Evolutionary conservation across 2,329 filamentous ascomycete genomes (phyloP).

Genomic region (Tolypocladium inflatum): DNA sequence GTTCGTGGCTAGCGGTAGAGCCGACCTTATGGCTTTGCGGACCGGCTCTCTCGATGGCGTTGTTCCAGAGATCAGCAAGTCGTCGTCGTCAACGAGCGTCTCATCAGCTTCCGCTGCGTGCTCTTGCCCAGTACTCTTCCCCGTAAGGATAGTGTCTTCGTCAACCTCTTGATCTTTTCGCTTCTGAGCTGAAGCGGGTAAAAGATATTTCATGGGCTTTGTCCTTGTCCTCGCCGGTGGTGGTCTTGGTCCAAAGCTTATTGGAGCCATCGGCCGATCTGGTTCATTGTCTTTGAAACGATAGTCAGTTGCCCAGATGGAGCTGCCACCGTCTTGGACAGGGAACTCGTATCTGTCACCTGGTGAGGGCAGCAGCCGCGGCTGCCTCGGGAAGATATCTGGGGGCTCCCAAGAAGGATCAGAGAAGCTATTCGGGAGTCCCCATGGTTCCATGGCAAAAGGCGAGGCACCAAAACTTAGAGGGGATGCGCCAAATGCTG

Average conservation of each 20-base stretch:
- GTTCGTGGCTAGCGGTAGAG: no score
- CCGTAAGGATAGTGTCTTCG: slow-evolving; percentile 13
- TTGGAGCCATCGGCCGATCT: not conserved
- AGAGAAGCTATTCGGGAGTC: slow-evolving; percentile 1
- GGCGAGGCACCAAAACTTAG: slow-evolving; percentile 9
- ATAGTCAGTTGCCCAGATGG: slow-evolving; percentile 21
- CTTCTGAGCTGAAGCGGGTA: not conserved
- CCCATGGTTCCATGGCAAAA: slow-evolving; percentile 6
- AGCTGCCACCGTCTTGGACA: slow-evolving; percentile 16
- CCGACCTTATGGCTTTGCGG: not conserved
- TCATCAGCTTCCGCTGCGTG: not conserved
- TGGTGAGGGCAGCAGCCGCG: slow-evolving; percentile 5
- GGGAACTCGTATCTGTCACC: slow-evolving; percentile 22
- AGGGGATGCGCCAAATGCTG: slow-evolving; percentile 10
- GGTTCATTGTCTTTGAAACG: slow-evolving; percentile 10
- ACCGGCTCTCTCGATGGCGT: not conserved
- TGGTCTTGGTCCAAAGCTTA: not conserved
- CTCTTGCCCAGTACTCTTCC: not conserved
- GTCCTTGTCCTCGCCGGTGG: slow-evolving; percentile 3
- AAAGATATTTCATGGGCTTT: slow-evolving; percentile 1
- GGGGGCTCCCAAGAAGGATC: slow-evolving; percentile 3
- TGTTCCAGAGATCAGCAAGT: slow-evolving; percentile 7
- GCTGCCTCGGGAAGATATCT: not conserved
- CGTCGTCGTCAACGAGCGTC: slow-evolving; percentile 9
- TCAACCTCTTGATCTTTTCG: slow-evolving; percentile 12